phyloP scores from a whole-genome alignment of 257 asterid species.

The Eustoma russellianum region DNA sequence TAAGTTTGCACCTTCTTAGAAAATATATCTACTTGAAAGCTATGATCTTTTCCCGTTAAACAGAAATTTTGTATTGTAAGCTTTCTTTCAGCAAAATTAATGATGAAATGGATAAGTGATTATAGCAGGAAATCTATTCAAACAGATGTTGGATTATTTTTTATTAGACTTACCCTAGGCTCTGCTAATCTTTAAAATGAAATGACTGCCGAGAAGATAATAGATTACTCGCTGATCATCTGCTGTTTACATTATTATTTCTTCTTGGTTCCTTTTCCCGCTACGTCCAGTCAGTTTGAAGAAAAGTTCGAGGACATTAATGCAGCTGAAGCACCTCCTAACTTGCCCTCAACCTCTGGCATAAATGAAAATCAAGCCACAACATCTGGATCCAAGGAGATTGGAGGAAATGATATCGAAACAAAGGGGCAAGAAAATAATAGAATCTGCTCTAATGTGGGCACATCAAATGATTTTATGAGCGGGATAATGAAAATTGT shows the following conservation, averaged over 20 bases:
- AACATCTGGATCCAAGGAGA: constrained; percentile 28
- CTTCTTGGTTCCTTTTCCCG: background rate
- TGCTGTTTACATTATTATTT: background rate
- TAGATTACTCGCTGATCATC: background rate
- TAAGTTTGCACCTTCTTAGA: background rate
- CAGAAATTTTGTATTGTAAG: too few species aligned
- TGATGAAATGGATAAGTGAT: too few species aligned
- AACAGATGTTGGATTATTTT: too few species aligned
- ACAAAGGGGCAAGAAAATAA: constrained; percentile 38
- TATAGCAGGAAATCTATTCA: too few species aligned
- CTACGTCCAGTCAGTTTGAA: constrained; percentile 57
- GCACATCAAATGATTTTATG: constrained; percentile 63
- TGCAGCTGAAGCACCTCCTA: constrained; percentile 41
- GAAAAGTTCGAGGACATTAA: constrained; percentile 58
- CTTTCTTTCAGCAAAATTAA: too few species aligned
- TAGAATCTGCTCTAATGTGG: constrained; percentile 40
- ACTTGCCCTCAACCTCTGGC: constrained; percentile 47
- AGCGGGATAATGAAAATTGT: constrained; percentile 79
- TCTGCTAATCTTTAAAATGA: too few species aligned
- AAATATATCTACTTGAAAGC: too few species aligned
- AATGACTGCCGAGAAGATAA: too few species aligned
- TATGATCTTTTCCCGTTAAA: too few species aligned
- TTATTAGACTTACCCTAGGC: too few species aligned
- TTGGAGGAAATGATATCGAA: constrained; percentile 33
- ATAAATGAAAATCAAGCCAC: constrained; percentile 34